Conservation (phyloP, 2,329 filamentous ascomycete species). For the Trichoderma endophyticum region DNA sequence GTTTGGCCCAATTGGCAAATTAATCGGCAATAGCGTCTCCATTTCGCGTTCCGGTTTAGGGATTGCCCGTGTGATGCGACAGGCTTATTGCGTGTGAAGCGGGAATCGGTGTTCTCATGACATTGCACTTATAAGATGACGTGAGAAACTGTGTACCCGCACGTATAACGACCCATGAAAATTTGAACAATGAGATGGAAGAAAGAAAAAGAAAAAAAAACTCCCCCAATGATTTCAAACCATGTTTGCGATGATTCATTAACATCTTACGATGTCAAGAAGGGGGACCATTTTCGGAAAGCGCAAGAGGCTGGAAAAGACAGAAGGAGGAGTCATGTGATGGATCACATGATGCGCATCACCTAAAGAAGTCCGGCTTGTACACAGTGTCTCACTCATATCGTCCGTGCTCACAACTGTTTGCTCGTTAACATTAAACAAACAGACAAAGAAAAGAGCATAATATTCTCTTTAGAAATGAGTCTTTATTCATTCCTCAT, state of each 20-base stretch:
- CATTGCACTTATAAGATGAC: not conserved
- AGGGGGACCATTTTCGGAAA: conserved; percentile 11
- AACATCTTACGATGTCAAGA: not conserved
- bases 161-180: not conserved
- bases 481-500: not conserved
- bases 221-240: not conserved
- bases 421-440: not conserved
- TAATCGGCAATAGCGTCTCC: not conserved
- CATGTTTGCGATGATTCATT: not conserved
- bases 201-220: not conserved
- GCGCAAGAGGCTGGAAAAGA: not conserved
- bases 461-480: not conserved
- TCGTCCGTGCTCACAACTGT: not conserved
- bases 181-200: not conserved
- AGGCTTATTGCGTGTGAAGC: conserved; percentile 5
- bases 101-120: not conserved
- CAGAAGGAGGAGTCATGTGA: conserved; percentile 7
- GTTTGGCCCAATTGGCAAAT: not conserved
- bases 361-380: not conserved
- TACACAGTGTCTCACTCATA: not conserved
- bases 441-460: not conserved
- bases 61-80: not conserved
- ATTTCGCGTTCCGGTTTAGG: not conserved
- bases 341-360: not conserved
- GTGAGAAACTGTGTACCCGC: not conserved